phyloP scores from a whole-genome alignment of 139 green algal genomes.

The Limnomonas spitsbergensis region DNA sequence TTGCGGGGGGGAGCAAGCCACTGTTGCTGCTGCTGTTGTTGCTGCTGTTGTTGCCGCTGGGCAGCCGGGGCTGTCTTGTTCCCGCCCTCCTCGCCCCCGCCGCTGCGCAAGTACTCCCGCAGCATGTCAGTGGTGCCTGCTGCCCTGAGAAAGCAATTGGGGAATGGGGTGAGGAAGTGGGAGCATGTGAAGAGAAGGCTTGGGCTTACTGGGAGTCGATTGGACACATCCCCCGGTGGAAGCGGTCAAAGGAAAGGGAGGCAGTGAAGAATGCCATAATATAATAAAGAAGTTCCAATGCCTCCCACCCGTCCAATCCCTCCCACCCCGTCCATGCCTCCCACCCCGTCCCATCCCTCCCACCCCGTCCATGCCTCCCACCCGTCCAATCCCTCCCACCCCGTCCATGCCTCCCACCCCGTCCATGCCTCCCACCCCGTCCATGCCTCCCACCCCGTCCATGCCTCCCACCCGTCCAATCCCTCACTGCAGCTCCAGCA shows the following conservation, averaged over 20 bases:
- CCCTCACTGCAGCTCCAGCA: constrained; percentile 48
- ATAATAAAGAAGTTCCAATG: neutral
- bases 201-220: neutral
- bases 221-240: neutral
- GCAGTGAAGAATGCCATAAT: neutral
- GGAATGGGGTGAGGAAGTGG: neutral
- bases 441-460: neutral
- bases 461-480: constrained; percentile 21
- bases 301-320: neutral
- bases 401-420: neutral
- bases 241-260: neutral
- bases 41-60: constrained; percentile 11
- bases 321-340: neutral
- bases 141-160: neutral
- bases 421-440: neutral
- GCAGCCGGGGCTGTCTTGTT: no score
- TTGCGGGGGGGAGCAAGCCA: neutral
- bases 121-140: neutral
- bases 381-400: neutral
- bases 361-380: neutral
- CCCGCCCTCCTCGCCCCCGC: neutral
- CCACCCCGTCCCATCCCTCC: neutral
- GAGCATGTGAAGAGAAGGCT: neutral
- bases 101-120: neutral
- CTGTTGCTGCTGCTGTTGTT: constrained; percentile 18